A percentile compares a stretch with the other conserved stretches of the same genome.
Conservation (phyloP, 2,329 filamentous ascomycete species). For the Fulvia fulva region DNA sequence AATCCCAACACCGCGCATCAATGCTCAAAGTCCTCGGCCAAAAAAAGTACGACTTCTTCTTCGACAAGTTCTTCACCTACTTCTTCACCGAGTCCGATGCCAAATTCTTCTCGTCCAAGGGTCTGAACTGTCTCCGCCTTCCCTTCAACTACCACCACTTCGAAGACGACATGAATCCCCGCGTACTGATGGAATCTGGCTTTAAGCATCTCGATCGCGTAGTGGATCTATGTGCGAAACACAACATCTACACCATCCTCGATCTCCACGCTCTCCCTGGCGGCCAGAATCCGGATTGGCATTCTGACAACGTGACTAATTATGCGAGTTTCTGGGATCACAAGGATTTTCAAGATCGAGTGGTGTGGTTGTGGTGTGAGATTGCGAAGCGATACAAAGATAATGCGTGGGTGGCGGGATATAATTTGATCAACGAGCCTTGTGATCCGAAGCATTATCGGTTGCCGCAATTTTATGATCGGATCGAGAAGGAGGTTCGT, state of each 20-base stretch:
- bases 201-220: slow-evolving; percentile 50
- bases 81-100: slow-evolving; percentile 59
- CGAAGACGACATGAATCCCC: slow-evolving; percentile 48
- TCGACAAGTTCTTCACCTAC: slow-evolving; percentile 54
- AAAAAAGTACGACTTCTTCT: slow-evolving; percentile 58
- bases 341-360: slow-evolving; percentile 49
- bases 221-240: slow-evolving; percentile 46
- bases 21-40: slow-evolving; percentile 52
- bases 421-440: slow-evolving; percentile 52
- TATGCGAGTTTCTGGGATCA: slow-evolving; percentile 51
- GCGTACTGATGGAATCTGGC: slow-evolving; percentile 45
- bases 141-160: slow-evolving; percentile 61
- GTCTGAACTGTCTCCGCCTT: slow-evolving; percentile 56
- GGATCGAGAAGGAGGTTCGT: slow-evolving; percentile 46
- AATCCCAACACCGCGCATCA: slow-evolving; percentile 53
- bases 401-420: slow-evolving; percentile 48
- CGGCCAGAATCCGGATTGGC: slow-evolving; percentile 51
- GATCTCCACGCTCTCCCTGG: slow-evolving; percentile 50
- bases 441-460: slow-evolving; percentile 46
- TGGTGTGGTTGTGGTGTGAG: slow-evolving; percentile 48
- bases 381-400: slow-evolving; percentile 44
- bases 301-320: slow-evolving; percentile 45
- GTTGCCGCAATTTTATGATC: slow-evolving; percentile 45
- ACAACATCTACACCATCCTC: slow-evolving; percentile 48
- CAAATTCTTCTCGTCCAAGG: slow-evolving; percentile 53